Conservation (phyloP, 495 filamentous ascomycete genomes). For the Neurospora sp. region DNA sequence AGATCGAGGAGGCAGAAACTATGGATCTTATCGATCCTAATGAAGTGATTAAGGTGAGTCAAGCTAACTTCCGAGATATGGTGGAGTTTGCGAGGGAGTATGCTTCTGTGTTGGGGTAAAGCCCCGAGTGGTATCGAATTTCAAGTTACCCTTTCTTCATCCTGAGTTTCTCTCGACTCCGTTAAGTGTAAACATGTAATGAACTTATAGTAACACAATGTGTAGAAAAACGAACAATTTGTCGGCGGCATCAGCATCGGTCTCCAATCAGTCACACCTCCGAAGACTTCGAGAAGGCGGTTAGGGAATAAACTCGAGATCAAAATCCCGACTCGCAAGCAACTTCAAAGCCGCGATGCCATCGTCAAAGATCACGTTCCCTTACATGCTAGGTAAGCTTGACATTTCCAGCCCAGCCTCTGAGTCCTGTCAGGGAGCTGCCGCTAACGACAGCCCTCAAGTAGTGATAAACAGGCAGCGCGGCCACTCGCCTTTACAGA, state of each 20-base stretch:
- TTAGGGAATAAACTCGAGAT: background rate
- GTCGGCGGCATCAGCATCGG: constrained; percentile 4
- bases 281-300: background rate
- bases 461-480: background rate
- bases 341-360: background rate
- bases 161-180: background rate
- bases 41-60: background rate
- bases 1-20: background rate
- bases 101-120: background rate
- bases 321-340: background rate
- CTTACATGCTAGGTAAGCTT: background rate
- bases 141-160: background rate
- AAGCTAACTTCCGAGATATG: background rate
- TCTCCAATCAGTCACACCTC: background rate
- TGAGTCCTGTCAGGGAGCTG: background rate
- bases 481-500: background rate
- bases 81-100: background rate
- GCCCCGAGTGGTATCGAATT: background rate
- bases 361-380: background rate
- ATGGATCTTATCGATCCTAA: background rate
- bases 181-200: background rate
- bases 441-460: background rate
- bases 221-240: constrained; percentile 4
- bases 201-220: background rate
- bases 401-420: background rate